Evolutionary conservation across 345 rosid species (phyloP).

Genomic region (Lepidium didymum): DNA sequence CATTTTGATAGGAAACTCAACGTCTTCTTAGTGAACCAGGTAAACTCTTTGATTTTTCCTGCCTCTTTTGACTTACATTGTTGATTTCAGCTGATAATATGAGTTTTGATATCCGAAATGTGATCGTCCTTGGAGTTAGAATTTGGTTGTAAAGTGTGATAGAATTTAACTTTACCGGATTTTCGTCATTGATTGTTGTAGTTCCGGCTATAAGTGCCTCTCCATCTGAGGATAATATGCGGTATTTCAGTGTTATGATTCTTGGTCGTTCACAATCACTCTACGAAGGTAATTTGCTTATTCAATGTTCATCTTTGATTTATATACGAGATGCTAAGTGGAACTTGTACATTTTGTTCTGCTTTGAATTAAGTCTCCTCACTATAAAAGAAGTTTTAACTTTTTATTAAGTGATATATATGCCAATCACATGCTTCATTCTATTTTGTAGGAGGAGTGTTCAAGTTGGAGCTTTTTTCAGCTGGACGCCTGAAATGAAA

Average conservation of each 20-base stretch:
- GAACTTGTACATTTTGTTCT: not conserved
- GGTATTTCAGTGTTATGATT: no score
- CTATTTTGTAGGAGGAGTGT: constrained; percentile 69
- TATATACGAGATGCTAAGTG: not conserved
- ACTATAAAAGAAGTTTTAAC: not conserved
- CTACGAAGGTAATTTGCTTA: constrained; percentile 79
- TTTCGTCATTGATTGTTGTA: constrained; percentile 30
- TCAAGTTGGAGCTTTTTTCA: constrained; percentile 96
- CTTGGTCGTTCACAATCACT: constrained; percentile 96
- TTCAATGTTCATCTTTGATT: not conserved
- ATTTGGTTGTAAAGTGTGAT: not conserved
- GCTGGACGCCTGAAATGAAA: no score
- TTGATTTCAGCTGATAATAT: not conserved
- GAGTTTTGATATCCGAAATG: not conserved
- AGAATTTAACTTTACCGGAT: not conserved
- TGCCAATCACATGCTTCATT: constrained; percentile 12
- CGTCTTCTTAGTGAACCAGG: constrained; percentile 99
- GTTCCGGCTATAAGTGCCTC: constrained; percentile 98
- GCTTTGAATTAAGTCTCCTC: not conserved
- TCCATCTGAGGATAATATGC: constrained; percentile 92
- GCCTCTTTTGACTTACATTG: not conserved
- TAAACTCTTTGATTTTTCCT: constrained; percentile 9
- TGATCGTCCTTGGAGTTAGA: constrained; percentile 7
- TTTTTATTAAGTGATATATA: not conserved
- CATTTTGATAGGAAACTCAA: constrained; percentile 75